phyloP scores from a whole-genome alignment of 2,329 filamentous ascomycete species.

The Capronia coronata region DNA sequence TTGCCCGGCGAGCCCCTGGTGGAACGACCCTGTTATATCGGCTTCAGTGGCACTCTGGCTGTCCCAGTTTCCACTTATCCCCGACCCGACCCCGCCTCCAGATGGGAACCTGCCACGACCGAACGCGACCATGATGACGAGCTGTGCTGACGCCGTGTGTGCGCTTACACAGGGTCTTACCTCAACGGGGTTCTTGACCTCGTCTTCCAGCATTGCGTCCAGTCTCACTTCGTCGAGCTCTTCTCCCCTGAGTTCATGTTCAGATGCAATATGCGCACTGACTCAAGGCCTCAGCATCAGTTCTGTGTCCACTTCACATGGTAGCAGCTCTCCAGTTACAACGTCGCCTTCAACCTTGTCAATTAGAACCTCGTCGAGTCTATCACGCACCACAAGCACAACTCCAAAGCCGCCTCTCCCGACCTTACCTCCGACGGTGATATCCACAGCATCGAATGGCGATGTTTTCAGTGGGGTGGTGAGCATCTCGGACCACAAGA shows the following conservation, averaged over 20 bases:
- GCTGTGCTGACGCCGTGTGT: not conserved
- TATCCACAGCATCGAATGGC: not conserved
- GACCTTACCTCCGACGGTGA: not conserved
- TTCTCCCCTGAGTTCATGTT: not conserved
- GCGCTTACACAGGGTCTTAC: not conserved
- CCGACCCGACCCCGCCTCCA: not conserved
- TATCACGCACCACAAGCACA: too few relatives aligned
- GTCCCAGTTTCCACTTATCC: constrained; percentile 1
- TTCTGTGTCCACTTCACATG: not conserved
- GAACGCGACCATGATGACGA: not conserved
- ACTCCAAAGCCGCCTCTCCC: not conserved
- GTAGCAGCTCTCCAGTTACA: not conserved
- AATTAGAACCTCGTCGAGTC: too few relatives aligned
- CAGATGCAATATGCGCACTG: not conserved
- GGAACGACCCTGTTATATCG: constrained; percentile 6
- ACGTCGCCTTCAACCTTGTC: not conserved
- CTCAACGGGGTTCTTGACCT: not conserved
- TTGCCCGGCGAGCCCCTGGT: constrained; percentile 2
- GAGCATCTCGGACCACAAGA: too few relatives aligned
- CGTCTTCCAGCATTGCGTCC: not conserved
- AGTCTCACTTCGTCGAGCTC: not conserved
- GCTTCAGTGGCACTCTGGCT: constrained; percentile 4
- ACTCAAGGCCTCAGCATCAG: not conserved
- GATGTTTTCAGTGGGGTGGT: too few relatives aligned
- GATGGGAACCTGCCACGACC: not conserved